These are phyloP conservation scores for Pseudocercospora crystallina DNA, from an alignment of 2,329 filamentous ascomycete genomes.

Conservation along the genomic window DNA sequence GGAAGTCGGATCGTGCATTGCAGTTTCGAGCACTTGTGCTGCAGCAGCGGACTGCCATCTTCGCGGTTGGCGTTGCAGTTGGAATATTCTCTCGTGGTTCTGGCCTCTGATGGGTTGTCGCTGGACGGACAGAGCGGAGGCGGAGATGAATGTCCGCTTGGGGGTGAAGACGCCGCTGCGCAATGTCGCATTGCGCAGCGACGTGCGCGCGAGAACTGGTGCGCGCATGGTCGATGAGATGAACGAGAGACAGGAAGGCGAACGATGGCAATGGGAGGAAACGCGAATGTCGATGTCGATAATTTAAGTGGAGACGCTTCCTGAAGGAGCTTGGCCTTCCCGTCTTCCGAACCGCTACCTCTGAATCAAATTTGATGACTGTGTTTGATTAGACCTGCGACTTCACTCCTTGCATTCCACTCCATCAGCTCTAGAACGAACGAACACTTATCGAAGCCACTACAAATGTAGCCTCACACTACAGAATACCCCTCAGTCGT, in stretches of 20 bases:
- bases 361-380: too few species aligned
- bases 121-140: slow-evolving; percentile 17
- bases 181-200: slow-evolving; percentile 28
- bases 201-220: slow-evolving; percentile 27
- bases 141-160: slow-evolving; percentile 27
- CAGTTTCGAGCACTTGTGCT: slow-evolving; percentile 52
- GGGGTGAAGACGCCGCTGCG: slow-evolving; percentile 20
- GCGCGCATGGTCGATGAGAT: slow-evolving; percentile 20
- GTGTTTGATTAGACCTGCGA: too few species aligned
- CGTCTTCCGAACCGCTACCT: too few species aligned
- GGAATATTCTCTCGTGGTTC: slow-evolving; percentile 30
- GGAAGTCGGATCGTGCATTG: slow-evolving; percentile 55
- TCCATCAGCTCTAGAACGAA: too few species aligned
- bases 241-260: neutral
- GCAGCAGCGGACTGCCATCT: slow-evolving; percentile 32
- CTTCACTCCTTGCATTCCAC: too few species aligned
- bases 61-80: slow-evolving; percentile 17
- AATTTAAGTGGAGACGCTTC: too few species aligned
- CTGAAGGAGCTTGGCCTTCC: too few species aligned
- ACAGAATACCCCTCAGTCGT: too few species aligned
- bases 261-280: too few species aligned
- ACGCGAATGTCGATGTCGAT: too few species aligned
- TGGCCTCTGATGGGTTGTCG: slow-evolving; percentile 22
- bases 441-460: too few species aligned
- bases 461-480: too few species aligned